These are phyloP conservation scores for Coccinonectria pachysandricola DNA, from an alignment of 2,329 filamentous ascomycete genomes.

Conservation along the genomic window DNA sequence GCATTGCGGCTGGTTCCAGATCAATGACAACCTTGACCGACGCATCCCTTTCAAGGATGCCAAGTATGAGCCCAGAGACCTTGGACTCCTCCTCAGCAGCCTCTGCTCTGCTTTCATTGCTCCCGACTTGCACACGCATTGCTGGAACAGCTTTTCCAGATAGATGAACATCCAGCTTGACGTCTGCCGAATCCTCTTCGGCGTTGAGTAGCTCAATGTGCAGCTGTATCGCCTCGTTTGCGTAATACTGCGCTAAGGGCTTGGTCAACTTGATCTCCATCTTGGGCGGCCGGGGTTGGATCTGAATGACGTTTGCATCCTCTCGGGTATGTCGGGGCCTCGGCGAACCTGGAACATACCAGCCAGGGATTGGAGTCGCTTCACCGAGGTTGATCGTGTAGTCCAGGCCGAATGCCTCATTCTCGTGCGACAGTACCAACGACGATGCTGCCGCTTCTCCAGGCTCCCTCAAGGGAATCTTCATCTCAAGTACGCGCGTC, in stretches of 20 bases:
- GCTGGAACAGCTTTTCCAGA: slow-evolving; percentile 45
- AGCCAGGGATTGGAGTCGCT: slow-evolving; percentile 32
- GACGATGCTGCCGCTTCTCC: slow-evolving; percentile 62
- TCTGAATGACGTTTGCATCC: slow-evolving; percentile 49
- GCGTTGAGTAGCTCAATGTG: slow-evolving; percentile 65
- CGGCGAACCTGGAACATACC: slow-evolving; percentile 36
- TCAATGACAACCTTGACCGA: slow-evolving; percentile 34
- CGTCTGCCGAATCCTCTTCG: slow-evolving; percentile 68
- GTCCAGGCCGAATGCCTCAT: slow-evolving; percentile 55
- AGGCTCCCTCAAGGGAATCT: slow-evolving; percentile 66
- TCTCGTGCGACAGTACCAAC: slow-evolving; percentile 52
- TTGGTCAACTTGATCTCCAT: slow-evolving; percentile 62
- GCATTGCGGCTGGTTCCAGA: slow-evolving; percentile 40
- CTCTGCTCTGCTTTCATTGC: slow-evolving; percentile 24
- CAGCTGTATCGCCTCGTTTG: slow-evolving; percentile 65
- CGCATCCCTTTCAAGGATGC: slow-evolving; percentile 36
- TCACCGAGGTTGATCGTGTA: slow-evolving; percentile 49
- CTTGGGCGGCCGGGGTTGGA: slow-evolving; percentile 86
- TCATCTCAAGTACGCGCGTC: slow-evolving; percentile 60
- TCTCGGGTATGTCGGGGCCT: slow-evolving; percentile 38
- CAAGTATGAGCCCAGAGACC: slow-evolving; percentile 32
- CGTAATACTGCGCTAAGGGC: slow-evolving; percentile 66
- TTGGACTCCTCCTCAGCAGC: slow-evolving; percentile 31
- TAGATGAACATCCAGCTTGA: slow-evolving; percentile 59
- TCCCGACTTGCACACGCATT: slow-evolving; percentile 31